Evolutionary conservation across 441 rosid genomes (phyloP).

Genomic region (Macaranga tanarius): DNA sequence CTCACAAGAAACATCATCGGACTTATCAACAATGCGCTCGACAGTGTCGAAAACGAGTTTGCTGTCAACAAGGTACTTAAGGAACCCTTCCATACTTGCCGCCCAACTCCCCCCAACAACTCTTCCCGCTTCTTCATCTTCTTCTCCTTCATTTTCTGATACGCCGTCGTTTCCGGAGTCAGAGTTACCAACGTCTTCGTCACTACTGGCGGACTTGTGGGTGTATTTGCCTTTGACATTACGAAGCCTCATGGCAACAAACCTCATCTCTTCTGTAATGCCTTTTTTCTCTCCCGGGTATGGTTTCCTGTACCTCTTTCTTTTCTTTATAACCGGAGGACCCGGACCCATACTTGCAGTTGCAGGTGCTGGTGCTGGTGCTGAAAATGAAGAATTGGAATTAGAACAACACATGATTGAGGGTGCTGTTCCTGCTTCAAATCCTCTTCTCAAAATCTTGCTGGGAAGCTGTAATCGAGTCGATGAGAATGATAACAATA

Average conservation of each 20-base stretch:
- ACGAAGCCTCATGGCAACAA: constrained; percentile 86
- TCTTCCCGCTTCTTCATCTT: constrained; percentile 17
- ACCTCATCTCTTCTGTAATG: constrained; percentile 89
- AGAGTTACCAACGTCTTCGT: constrained; percentile 26
- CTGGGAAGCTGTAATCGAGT: constrained; percentile 20
- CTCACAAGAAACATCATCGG: constrained; percentile 85
- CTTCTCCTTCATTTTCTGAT: constrained; percentile 8
- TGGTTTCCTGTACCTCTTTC: constrained; percentile 63
- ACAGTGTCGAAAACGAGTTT: constrained; percentile 71
- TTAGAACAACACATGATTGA: constrained; percentile 12
- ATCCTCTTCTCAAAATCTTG: constrained; percentile 1
- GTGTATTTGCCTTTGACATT: constrained; percentile 57
- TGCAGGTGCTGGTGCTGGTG: not conserved
- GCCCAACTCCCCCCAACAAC: constrained; percentile 42
- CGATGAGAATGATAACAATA: not conserved
- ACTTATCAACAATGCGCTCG: constrained; percentile 75
- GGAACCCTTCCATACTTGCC: constrained; percentile 66
- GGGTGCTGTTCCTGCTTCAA: not conserved
- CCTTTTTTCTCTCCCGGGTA: constrained; percentile 86
- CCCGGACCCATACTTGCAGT: constrained; percentile 22
- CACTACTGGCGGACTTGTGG: constrained; percentile 20
- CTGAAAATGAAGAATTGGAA: constrained; percentile 17
- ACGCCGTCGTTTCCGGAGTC: constrained; percentile 17
- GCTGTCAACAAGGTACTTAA: constrained; percentile 76
- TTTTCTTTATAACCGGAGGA: constrained; percentile 47